Conservation (phyloP, 2,329 filamentous ascomycete species). For the Paecilomyces dactylethromorphus region DNA sequence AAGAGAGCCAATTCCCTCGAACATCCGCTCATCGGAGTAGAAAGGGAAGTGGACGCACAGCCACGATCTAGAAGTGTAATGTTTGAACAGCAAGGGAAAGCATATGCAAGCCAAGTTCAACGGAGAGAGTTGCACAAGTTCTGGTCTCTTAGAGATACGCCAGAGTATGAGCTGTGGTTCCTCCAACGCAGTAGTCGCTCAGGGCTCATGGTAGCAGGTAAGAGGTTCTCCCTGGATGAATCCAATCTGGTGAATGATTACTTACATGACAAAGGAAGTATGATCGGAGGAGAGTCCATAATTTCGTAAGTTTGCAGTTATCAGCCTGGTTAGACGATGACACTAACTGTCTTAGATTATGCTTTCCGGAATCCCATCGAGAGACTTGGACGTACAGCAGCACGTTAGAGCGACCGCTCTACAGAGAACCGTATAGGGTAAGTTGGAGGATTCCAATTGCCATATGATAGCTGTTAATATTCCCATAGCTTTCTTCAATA, state of each 20-base stretch:
- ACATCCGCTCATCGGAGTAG: slow-evolving; percentile 21
- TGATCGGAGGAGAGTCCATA: slow-evolving; percentile 20
- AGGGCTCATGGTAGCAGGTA: slow-evolving; percentile 31
- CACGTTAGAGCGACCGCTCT: slow-evolving; percentile 23
- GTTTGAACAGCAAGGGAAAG: slow-evolving; percentile 19
- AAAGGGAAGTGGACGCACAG: slow-evolving; percentile 22
- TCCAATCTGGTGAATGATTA: background rate
- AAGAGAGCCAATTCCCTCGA: slow-evolving; percentile 20
- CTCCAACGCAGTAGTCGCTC: slow-evolving; percentile 19
- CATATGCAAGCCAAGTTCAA: slow-evolving; percentile 26
- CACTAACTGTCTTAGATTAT: slow-evolving; percentile 15
- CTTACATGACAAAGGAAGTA: slow-evolving; percentile 18
- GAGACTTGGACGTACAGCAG: slow-evolving; percentile 25
- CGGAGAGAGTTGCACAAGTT: slow-evolving; percentile 24
- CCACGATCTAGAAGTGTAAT: slow-evolving; percentile 11
- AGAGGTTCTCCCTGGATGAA: slow-evolving; percentile 7
- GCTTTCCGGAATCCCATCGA: slow-evolving; percentile 24
- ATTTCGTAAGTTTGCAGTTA: slow-evolving; percentile 21
- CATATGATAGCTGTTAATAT: background rate
- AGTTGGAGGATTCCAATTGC: background rate
- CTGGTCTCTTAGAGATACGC: slow-evolving; percentile 10
- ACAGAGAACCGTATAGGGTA: slow-evolving; percentile 27
- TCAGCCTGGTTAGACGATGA: background rate
- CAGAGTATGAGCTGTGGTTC: slow-evolving; percentile 17
- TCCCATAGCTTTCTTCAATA: slow-evolving; percentile 26